Conservation (phyloP, 768 basidiomycete genomes). For the Xanthoconium stramineum region DNA sequence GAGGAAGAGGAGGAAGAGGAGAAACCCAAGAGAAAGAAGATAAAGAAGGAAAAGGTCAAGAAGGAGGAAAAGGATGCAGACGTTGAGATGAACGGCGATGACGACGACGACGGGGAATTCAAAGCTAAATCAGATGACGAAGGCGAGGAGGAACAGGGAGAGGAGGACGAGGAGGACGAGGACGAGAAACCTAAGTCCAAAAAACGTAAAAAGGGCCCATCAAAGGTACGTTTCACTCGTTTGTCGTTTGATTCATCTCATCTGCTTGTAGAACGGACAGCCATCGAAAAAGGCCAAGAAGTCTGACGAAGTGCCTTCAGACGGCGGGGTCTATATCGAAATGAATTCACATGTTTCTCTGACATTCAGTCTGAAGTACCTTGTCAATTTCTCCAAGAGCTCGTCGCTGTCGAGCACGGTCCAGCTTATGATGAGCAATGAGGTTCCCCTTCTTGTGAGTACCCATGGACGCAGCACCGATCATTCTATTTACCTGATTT, state of each 20-base stretch:
- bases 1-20: slow-evolving; percentile 40
- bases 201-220: slow-evolving; percentile 61
- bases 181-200: slow-evolving; percentile 53
- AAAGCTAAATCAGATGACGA: slow-evolving; percentile 44
- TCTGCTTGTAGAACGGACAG: slow-evolving; percentile 28
- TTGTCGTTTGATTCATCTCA: background rate
- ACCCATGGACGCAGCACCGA: background rate
- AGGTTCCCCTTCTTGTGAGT: slow-evolving; percentile 82
- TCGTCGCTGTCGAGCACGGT: slow-evolving; percentile 68
- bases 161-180: slow-evolving; percentile 53
- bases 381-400: slow-evolving; percentile 95
- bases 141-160: slow-evolving; percentile 46
- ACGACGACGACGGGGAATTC: slow-evolving; percentile 40
- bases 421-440: slow-evolving; percentile 86
- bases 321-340: slow-evolving; percentile 68
- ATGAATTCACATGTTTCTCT: slow-evolving; percentile 89
- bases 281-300: slow-evolving; percentile 61
- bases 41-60: slow-evolving; percentile 39
- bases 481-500: background rate
- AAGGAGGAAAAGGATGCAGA: slow-evolving; percentile 41
- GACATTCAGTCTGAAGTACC: slow-evolving; percentile 95
- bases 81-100: slow-evolving; percentile 51
- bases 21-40: slow-evolving; percentile 25
- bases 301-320: slow-evolving; percentile 49
- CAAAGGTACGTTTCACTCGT: slow-evolving; percentile 42